Conservation (phyloP, 164 flowering plant genomes). For the Stephania yunnanensis region DNA sequence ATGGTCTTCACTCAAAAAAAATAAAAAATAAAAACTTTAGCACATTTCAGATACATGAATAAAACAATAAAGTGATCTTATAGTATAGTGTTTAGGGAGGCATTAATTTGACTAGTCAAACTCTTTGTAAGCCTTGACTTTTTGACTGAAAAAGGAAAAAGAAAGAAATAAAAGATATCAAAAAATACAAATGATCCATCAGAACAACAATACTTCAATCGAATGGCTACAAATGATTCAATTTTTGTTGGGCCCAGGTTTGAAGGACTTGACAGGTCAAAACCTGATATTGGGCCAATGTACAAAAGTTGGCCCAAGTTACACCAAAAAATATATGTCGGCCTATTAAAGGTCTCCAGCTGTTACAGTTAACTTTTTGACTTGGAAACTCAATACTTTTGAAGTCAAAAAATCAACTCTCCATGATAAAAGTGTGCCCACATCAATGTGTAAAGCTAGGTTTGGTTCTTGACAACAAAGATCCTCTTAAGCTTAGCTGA, state of each 20-base stretch:
- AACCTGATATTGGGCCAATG: background rate
- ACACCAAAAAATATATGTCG: background rate
- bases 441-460: background rate
- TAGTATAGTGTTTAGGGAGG: too few species aligned
- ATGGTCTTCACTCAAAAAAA: too few species aligned
- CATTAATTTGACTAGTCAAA: too few species aligned
- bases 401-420: background rate
- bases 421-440: background rate
- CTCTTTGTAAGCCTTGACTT: too few species aligned
- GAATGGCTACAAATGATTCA: background rate
- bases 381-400: background rate
- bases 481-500: background rate
- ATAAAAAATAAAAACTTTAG: too few species aligned
- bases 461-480: background rate
- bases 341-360: background rate
- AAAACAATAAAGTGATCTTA: too few species aligned
- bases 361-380: background rate
- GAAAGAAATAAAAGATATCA: too few species aligned
- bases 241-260: background rate
- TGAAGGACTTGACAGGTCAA: background rate
- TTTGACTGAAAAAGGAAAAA: too few species aligned
- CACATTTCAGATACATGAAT: too few species aligned
- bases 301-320: background rate
- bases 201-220: background rate
- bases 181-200: background rate